Conservation (phyloP, 2,329 filamentous ascomycete species). For the Fusarium continuum region DNA sequence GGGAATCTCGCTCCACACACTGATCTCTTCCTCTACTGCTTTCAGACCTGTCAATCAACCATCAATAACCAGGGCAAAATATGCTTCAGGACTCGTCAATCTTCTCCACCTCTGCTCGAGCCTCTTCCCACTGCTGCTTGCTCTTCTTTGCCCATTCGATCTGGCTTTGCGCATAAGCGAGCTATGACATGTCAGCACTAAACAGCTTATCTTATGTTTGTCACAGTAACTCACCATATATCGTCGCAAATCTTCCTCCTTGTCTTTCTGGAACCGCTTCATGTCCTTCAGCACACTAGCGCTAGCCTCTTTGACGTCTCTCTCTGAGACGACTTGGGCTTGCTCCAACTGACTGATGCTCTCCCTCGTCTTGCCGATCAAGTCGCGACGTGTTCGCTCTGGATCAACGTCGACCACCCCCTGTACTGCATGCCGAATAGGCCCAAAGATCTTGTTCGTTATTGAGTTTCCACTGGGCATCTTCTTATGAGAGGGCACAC, state of each 20-base stretch:
- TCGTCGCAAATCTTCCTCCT: conserved; percentile 90
- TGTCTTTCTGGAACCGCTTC: conserved; percentile 91
- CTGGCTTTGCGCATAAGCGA: conserved; percentile 91
- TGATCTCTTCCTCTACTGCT: conserved; percentile 13
- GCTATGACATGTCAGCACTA: conserved; percentile 59
- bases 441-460: conserved; percentile 91
- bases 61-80: neutral
- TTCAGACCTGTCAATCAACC: conserved; percentile 6
- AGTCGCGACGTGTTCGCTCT: conserved; percentile 88
- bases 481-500: conserved; percentile 72
- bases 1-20: conserved; percentile 16
- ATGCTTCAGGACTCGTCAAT: conserved; percentile 70
- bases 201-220: neutral
- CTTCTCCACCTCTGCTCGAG: conserved; percentile 85
- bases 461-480: conserved; percentile 88
- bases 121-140: conserved; percentile 92
- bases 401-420: conserved; percentile 97
- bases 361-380: conserved; percentile 95
- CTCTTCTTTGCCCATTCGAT: conserved; percentile 93
- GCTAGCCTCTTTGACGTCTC: conserved; percentile 94
- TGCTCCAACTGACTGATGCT: conserved; percentile 87
- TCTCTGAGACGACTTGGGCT: conserved; percentile 85
- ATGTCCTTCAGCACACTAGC: conserved; percentile 87
- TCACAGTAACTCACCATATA: conserved; percentile 81
- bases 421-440: conserved; percentile 93